Conservation (phyloP, 257 asterid genomes). For the Euphrasia confusa region DNA sequence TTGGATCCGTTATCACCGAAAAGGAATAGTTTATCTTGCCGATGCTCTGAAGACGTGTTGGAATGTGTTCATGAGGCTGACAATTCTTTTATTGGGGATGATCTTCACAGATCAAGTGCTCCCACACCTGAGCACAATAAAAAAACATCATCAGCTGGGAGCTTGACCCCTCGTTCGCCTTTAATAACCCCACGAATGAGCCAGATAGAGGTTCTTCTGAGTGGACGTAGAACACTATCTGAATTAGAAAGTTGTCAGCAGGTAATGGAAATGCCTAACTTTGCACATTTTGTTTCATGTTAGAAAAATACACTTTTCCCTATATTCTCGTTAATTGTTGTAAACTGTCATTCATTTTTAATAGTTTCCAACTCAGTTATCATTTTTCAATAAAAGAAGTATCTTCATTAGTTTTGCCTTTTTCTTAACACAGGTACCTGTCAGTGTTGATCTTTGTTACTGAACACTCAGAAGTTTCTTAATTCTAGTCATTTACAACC, state of each 20-base stretch:
- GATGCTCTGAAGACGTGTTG: constrained; percentile 47
- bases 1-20: constrained; percentile 48
- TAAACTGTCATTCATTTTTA: constrained; percentile 8
- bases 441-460: constrained; percentile 2
- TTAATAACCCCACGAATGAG: constrained; percentile 72
- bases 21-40: constrained; percentile 37
- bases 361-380: constrained; percentile 11
- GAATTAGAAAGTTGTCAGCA: constrained; percentile 85
- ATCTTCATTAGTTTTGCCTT: constrained; percentile 4
- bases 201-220: constrained; percentile 70
- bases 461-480: constrained; percentile 16
- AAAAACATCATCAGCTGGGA: constrained; percentile 61
- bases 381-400: neutral
- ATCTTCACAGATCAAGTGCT: constrained; percentile 34
- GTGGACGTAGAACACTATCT: constrained; percentile 61
- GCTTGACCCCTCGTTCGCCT: constrained; percentile 92
- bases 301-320: constrained; percentile 6
- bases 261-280: constrained; percentile 40
- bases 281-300: constrained; percentile 23
- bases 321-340: constrained; percentile 1
- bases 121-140: constrained; percentile 41
- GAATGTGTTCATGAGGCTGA: constrained; percentile 46
- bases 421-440: constrained; percentile 1
- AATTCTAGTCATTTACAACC: constrained; percentile 1
- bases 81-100: constrained; percentile 38